Conservation (phyloP, 202 grass and related monocot species). For the Brachypodium distachyon region DNA sequence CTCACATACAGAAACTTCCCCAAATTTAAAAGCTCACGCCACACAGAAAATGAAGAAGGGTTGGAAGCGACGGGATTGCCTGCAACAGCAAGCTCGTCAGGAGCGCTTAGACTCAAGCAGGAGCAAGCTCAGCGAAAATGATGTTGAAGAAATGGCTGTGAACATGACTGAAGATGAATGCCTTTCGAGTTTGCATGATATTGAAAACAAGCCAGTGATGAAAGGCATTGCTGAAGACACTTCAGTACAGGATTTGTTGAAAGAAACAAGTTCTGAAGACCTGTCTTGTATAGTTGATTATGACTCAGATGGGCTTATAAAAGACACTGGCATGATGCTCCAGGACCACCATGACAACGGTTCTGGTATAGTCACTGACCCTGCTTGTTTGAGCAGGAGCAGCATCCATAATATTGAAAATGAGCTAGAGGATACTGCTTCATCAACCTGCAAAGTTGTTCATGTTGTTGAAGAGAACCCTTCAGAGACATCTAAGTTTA, state of each 20-base stretch:
- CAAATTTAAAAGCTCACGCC: constrained; percentile 51
- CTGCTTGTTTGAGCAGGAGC: constrained; percentile 27
- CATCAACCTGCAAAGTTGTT: constrained; percentile 3
- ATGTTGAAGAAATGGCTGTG: constrained; percentile 67
- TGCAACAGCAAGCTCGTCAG: constrained; percentile 79
- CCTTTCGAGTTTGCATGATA: constrained; percentile 29
- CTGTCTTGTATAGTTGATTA: constrained; percentile 38
- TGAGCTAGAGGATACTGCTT: constrained; percentile 54
- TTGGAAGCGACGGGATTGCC: constrained; percentile 67
- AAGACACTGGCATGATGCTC: constrained; percentile 45
- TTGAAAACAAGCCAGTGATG: constrained; percentile 32
- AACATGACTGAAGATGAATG: constrained; percentile 77
- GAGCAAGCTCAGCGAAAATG: constrained; percentile 53
- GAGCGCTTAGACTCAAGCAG: constrained; percentile 74
- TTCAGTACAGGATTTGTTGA: constrained; percentile 18
- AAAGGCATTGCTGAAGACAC: constrained; percentile 29
- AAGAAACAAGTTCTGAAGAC: constrained; percentile 42
- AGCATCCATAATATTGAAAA: constrained; percentile 24
- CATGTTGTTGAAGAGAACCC: constrained; percentile 26
- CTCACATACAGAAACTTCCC: constrained; percentile 31
- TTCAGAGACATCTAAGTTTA: constrained; percentile 45
- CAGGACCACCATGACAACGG: constrained; percentile 29
- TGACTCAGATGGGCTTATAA: constrained; percentile 33
- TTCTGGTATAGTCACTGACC: constrained; percentile 39
- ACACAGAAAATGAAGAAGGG: constrained; percentile 58